phyloP scores from a whole-genome alignment of 495 filamentous ascomycete species.

The Schizothecium vesticola region DNA sequence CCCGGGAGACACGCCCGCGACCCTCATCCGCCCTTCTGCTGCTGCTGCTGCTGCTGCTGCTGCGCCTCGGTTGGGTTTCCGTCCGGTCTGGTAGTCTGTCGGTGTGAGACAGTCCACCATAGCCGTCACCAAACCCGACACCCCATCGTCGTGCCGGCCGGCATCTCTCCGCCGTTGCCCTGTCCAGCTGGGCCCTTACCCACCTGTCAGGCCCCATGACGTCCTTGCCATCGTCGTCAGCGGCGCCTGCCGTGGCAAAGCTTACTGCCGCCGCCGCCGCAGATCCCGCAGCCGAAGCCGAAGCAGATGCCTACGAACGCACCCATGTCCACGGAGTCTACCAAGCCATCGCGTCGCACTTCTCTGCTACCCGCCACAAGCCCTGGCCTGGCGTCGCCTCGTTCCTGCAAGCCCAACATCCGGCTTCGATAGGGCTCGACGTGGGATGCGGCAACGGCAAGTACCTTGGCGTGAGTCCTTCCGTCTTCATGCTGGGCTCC shows the following conservation, averaged over 20 bases:
- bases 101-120: background rate
- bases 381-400: slow-evolving; percentile 89
- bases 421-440: slow-evolving; percentile 82
- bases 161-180: background rate
- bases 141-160: background rate
- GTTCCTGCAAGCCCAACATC: slow-evolving; percentile 63
- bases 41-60: background rate
- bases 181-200: slow-evolving; percentile 1
- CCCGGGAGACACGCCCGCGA: background rate
- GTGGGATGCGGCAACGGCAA: slow-evolving; percentile 97
- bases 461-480: slow-evolving; percentile 73
- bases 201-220: background rate
- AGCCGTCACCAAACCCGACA: background rate
- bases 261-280: slow-evolving; percentile 19
- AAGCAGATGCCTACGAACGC: slow-evolving; percentile 61
- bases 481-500: slow-evolving; percentile 78
- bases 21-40: background rate
- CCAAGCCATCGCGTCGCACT: slow-evolving; percentile 89
- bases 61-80: slow-evolving; percentile 1
- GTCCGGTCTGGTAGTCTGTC: background rate
- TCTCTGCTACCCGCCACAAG: slow-evolving; percentile 94
- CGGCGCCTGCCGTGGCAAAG: slow-evolving; percentile 27
- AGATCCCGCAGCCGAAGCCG: slow-evolving; percentile 13
- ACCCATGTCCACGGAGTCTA: slow-evolving; percentile 89
- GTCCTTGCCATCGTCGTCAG: slow-evolving; percentile 28